Conservation (phyloP, 202 grass and related monocot genomes). For the Alloteropsis angusta region DNA sequence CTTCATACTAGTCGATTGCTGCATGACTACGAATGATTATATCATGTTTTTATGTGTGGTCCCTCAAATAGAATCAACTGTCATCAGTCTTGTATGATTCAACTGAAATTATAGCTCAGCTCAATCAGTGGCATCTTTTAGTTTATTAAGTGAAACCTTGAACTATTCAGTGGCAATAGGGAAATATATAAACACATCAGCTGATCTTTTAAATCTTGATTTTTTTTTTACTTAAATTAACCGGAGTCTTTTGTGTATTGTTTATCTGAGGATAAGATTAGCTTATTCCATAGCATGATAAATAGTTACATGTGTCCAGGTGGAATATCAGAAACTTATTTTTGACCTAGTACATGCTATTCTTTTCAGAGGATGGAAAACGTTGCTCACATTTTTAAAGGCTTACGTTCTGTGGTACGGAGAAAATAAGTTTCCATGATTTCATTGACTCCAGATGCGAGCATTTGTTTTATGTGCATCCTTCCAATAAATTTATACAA, state of each 20-base stretch:
- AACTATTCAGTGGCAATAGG: slow-evolving; percentile 7
- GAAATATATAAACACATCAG: background rate
- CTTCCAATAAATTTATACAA: background rate
- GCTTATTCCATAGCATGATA: background rate
- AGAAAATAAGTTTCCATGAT: background rate
- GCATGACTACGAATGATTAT: slow-evolving; percentile 13
- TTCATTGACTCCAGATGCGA: slow-evolving; percentile 18
- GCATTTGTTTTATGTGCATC: background rate
- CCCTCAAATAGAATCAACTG: slow-evolving; percentile 41
- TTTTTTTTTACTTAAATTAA: background rate
- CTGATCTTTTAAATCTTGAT: background rate
- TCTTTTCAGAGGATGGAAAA: background rate
- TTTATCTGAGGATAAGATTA: slow-evolving; percentile 7
- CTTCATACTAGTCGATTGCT: slow-evolving; percentile 20
- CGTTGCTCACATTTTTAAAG: background rate
- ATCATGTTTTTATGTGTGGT: slow-evolving; percentile 14
- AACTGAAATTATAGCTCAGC: slow-evolving; percentile 18
- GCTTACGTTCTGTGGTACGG: background rate
- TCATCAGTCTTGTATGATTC: slow-evolving; percentile 23
- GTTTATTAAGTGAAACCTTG: slow-evolving; percentile 9
- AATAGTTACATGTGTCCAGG: background rate
- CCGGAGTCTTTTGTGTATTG: background rate
- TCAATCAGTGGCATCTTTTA: slow-evolving; percentile 23
- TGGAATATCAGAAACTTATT: slow-evolving; percentile 24
- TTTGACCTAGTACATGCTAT: background rate